Conservation (phyloP, 2,329 filamentous ascomycete genomes). For the Aphanoascus verrucosus region DNA sequence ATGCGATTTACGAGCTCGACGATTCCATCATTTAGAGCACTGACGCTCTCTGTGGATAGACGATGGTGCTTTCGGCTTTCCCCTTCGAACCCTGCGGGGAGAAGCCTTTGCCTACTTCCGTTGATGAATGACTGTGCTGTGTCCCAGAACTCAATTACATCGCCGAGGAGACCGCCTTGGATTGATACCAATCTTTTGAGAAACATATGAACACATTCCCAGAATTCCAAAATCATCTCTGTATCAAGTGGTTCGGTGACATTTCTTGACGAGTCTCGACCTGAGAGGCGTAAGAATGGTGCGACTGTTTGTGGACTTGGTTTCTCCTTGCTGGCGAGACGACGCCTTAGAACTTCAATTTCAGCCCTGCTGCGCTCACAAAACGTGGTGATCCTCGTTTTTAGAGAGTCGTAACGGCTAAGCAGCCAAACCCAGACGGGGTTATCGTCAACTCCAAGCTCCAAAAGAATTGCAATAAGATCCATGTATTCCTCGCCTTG, state of each 20-base stretch:
- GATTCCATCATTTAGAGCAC: constrained; percentile 63
- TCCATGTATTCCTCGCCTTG: constrained; percentile 80
- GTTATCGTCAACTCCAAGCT: constrained; percentile 88
- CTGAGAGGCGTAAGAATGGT: constrained; percentile 63
- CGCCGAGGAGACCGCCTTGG: constrained; percentile 68
- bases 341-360: constrained; percentile 78
- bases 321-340: constrained; percentile 63
- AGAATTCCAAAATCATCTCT: constrained; percentile 72
- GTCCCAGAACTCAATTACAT: constrained; percentile 90
- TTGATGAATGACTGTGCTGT: constrained; percentile 82
- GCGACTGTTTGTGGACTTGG: constrained; percentile 60
- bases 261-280: constrained; percentile 54
- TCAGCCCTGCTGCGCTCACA: constrained; percentile 84
- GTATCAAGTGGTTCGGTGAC: constrained; percentile 60
- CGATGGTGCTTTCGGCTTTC: constrained; percentile 73
- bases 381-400: constrained; percentile 66
- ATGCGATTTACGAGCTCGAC: constrained; percentile 76
- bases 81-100: constrained; percentile 72
- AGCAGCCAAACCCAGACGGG: constrained; percentile 94
- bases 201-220: constrained; percentile 76
- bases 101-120: constrained; percentile 65
- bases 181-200: constrained; percentile 62
- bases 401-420: constrained; percentile 80
- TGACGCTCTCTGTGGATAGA: constrained; percentile 58
- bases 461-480: constrained; percentile 76